Percentiles rank a stretch among this genome's conserved stretches.
These are phyloP conservation scores for Trichoderma citrinoviride DNA, from an alignment of 2,329 filamentous ascomycete species.

Conservation along the genomic window DNA sequence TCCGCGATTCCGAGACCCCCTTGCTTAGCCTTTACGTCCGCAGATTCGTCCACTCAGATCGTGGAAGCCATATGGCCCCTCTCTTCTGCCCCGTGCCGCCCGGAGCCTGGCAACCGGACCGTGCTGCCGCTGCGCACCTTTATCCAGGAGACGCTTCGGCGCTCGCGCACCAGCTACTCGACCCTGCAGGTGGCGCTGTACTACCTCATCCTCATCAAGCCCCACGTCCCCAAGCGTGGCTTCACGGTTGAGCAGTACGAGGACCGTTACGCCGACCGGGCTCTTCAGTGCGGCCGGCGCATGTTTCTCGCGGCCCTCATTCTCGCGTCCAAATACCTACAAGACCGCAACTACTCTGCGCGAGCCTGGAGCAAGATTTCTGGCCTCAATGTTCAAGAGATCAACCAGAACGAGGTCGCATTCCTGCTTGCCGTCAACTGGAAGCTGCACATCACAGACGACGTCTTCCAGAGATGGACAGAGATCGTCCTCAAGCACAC, in stretches of 20 bases:
- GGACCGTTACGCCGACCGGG: slow-evolving; percentile 68
- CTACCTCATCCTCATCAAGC: slow-evolving; percentile 91
- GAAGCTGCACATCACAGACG: slow-evolving; percentile 90
- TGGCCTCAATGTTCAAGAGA: slow-evolving; percentile 86
- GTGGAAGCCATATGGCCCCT: slow-evolving; percentile 97
- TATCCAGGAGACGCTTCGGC: slow-evolving; percentile 93
- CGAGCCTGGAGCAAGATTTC: slow-evolving; percentile 99
- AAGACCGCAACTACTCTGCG: slow-evolving; percentile 96
- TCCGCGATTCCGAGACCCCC: slow-evolving; percentile 20
- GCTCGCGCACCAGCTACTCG: slow-evolving; percentile 95
- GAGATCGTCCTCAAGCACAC: slow-evolving; percentile 86
- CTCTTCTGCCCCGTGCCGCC: slow-evolving; percentile 74
- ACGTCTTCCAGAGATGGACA: slow-evolving; percentile 88
- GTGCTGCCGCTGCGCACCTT: slow-evolving; percentile 90
- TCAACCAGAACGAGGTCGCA: slow-evolving; percentile 93
- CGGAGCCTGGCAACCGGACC: slow-evolving; percentile 68
- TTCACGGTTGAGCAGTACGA: slow-evolving; percentile 83
- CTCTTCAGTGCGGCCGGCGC: slow-evolving; percentile 89
- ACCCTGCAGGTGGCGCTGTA: slow-evolving; percentile 96
- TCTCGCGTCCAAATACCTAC: slow-evolving; percentile 93
- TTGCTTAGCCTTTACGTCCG: slow-evolving; percentile 35
- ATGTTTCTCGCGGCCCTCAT: slow-evolving; percentile 97
- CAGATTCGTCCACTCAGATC: slow-evolving; percentile 96
- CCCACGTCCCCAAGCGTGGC: slow-evolving; percentile 77
- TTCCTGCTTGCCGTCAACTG: slow-evolving; percentile 89